Evolutionary conservation across 129 eudicot genomes (phyloP), one percentile per base, ranked within the genome.

Genomic region (Logfia minima): DNA sequence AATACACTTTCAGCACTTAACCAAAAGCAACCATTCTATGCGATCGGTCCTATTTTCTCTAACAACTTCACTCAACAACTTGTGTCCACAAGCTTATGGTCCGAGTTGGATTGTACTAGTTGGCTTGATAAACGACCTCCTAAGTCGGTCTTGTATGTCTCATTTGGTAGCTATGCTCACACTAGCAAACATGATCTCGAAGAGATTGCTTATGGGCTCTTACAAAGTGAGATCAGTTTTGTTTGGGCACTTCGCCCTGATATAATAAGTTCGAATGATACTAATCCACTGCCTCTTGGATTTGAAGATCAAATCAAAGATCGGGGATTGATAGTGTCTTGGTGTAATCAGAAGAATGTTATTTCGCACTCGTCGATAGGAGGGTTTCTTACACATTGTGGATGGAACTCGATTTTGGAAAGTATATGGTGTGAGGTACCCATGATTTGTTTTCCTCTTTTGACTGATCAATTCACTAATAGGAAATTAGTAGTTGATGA

Each of bases 131-230:
- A 29, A 2, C 84, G 75, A 85, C 88, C 96, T 34, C 55, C 64
- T 8, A 80, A 85, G 4, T 88, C 96, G 0, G 98, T 93, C 58
- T 68, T 93, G 77, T 93, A 93, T 72, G 86, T 93, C 39, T 93
- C 96, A 1, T 90, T 90, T 71, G 98, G 98, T 11, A 93, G 98
- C 85, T 86, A 88, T 75, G 98, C 92, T 23, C 96, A 86, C 71
- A 83, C 81, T 21, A 86, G 77, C 70, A 90, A 88, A 70, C 83
- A 90, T 53, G 89, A 80, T 56, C 74, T 91, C 3, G 73, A 53
- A 65, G 92, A 85, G 83, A 87, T 92, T 39, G 92, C 89, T 18
- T 70, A 72, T 45, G 94, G 94, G 76, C 85, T 89, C 5, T 39
- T 82, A 43, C 74, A 62, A 16, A 89, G 97, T 62, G 85, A 80